Evolutionary conservation across 2,329 filamentous ascomycete genomes (phyloP).

Genomic region (Phialophora verrucosa): DNA sequence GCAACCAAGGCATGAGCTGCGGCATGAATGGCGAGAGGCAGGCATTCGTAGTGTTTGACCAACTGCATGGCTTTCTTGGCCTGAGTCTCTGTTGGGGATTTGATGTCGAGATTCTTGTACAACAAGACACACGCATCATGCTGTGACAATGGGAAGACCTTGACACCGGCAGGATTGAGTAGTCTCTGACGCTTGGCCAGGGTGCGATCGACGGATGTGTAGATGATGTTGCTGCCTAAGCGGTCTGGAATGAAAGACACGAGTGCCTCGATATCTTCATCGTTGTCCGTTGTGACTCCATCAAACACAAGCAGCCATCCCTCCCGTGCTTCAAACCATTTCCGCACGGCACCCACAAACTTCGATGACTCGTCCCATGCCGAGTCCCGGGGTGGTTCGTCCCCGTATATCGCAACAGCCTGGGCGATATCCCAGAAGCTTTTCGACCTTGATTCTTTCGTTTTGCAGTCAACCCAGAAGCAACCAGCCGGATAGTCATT

Average conservation of each 20-base stretch:
- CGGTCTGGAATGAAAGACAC: conserved; percentile 68
- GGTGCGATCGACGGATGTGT: conserved; percentile 70
- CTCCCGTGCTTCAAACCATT: conserved; percentile 66
- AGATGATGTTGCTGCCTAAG: conserved; percentile 68
- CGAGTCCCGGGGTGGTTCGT: conserved; percentile 46
- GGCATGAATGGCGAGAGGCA: conserved; percentile 72
- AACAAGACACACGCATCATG: conserved; percentile 66
- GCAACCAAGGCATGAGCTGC: conserved; percentile 67
- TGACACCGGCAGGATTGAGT: conserved; percentile 65
- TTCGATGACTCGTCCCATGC: conserved; percentile 44
- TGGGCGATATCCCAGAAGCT: conserved; percentile 71
- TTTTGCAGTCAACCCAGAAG: conserved; percentile 72
- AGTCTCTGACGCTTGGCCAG: conserved; percentile 61
- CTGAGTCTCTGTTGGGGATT: conserved; percentile 60
- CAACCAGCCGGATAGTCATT: conserved; percentile 68
- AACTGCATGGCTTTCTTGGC: conserved; percentile 64
- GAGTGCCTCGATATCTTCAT: conserved; percentile 58
- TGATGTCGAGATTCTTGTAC: conserved; percentile 67
- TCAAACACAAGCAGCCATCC: conserved; percentile 73
- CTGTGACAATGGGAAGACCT: conserved; percentile 60
- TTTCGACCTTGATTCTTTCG: conserved; percentile 62
- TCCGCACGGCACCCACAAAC: conserved; percentile 63
- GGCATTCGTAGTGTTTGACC: conserved; percentile 66
- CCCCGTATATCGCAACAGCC: conserved; percentile 57
- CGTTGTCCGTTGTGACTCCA: conserved; percentile 66